Conservation (phyloP, 805 yeast genomes). For the Danielozyma ontarioensis region DNA sequence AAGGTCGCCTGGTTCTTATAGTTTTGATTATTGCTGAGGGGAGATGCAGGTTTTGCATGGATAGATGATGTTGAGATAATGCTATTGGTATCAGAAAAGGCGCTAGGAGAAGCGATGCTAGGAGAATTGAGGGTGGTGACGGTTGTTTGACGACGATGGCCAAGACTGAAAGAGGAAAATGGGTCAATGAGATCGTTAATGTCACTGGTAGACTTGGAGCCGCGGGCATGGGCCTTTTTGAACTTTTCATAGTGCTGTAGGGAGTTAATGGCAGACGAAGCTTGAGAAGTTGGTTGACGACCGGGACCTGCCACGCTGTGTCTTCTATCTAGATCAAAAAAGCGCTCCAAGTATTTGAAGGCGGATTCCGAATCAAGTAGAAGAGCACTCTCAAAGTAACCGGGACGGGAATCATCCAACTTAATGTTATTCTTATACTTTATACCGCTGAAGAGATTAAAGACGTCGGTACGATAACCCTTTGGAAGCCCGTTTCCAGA, state of each 20-base stretch:
- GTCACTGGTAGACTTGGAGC: constrained; percentile 8
- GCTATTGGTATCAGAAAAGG: constrained; percentile 3
- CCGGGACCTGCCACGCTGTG: neutral
- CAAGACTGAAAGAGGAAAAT: constrained; percentile 9
- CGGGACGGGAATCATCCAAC: constrained; percentile 58
- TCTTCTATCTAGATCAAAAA: constrained; percentile 9
- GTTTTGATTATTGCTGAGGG: constrained; percentile 10
- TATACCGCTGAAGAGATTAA: constrained; percentile 52
- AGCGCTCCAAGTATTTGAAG: constrained; percentile 37
- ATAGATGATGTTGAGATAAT: constrained; percentile 1
- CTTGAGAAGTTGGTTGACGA: neutral
- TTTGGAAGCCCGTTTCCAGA: constrained; percentile 40
- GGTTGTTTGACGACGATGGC: constrained; percentile 9
- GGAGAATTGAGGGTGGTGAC: constrained; percentile 10
- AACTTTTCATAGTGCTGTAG: constrained; percentile 2
- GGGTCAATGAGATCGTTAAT: constrained; percentile 6
- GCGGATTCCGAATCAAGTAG: constrained; percentile 48
- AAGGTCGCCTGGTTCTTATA: constrained; percentile 13
- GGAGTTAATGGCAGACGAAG: constrained; percentile 1
- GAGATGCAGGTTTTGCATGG: constrained; percentile 3
- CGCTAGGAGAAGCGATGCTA: constrained; percentile 1
- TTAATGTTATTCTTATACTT: constrained; percentile 42
- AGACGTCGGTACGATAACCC: constrained; percentile 48
- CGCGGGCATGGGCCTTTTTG: constrained; percentile 4
- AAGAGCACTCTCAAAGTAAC: constrained; percentile 54